A percentile compares a stretch with the other conserved stretches of the same genome.
phyloP scores from a whole-genome alignment of 2,329 filamentous ascomycete genomes.

The Diaporthe australafricana region DNA sequence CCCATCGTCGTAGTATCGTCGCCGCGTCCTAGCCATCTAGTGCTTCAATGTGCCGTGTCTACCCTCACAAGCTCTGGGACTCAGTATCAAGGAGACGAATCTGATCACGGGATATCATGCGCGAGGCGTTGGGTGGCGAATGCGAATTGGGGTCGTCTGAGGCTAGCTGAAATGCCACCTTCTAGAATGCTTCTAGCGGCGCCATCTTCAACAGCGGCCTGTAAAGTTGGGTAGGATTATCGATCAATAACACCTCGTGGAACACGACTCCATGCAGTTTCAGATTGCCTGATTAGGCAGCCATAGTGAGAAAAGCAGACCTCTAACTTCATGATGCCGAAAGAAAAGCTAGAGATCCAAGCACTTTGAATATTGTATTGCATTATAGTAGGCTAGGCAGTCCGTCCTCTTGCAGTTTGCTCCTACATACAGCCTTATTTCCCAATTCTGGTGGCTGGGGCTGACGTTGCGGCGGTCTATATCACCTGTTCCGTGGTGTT shows the following conservation, averaged over 20 bases:
- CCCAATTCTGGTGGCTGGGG: no score
- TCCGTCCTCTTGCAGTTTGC: no score
- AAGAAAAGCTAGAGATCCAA: neutral
- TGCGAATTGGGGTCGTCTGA: neutral
- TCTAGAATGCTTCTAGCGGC: constrained; percentile 32
- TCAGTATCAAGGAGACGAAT: neutral
- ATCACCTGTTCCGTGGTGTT: neutral
- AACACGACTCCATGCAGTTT: neutral
- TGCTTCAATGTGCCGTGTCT: constrained; percentile 9
- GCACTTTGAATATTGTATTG: no score
- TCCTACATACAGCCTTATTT: no score
- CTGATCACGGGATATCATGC: neutral
- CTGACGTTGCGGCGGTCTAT: neutral
- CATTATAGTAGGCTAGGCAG: no score
- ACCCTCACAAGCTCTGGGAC: neutral
- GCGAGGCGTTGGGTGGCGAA: neutral
- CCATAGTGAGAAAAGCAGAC: neutral
- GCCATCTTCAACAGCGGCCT: neutral
- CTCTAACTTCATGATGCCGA: no score
- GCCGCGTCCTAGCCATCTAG: neutral
- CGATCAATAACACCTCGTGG: neutral
- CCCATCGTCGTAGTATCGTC: neutral
- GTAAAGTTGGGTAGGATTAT: neutral
- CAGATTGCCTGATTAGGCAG: neutral
- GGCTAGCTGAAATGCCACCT: constrained; percentile 16